Evolutionary conservation across 768 basidiomycete genomes (phyloP).

Genomic region (Phylloporus rhodoxanthus): DNA sequence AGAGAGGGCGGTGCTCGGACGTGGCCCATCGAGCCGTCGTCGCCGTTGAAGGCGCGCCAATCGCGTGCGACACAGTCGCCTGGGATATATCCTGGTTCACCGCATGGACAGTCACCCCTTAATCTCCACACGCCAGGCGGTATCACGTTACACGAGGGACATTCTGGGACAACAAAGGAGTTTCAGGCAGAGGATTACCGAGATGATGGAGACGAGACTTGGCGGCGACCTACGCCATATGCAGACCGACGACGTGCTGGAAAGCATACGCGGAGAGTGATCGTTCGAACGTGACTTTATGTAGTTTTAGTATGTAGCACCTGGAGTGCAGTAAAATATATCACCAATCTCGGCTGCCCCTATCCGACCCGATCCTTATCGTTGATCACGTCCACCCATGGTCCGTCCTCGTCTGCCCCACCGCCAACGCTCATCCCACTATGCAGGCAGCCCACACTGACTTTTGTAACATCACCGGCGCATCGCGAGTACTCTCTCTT

Average conservation of each 20-base stretch:
- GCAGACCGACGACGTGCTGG: slow-evolving; percentile 71
- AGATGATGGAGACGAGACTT: slow-evolving; percentile 59
- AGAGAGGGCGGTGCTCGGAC: slow-evolving; percentile 19
- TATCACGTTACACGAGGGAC: slow-evolving; percentile 33
- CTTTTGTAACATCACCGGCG: slow-evolving; percentile 63
- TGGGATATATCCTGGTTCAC: slow-evolving; percentile 26
- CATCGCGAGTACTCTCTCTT: slow-evolving; percentile 44
- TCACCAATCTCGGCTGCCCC: not conserved
- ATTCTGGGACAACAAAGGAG: slow-evolving; percentile 26
- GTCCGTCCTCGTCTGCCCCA: slow-evolving; percentile 13
- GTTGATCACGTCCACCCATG: slow-evolving; percentile 11
- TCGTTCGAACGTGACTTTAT: slow-evolving; percentile 43
- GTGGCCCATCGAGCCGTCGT: slow-evolving; percentile 23
- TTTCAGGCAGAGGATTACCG: slow-evolving; percentile 26
- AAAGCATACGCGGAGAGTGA: slow-evolving; percentile 72
- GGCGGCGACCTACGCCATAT: slow-evolving; percentile 68
- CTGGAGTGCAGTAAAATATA: slow-evolving; percentile 8
- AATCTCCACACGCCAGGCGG: slow-evolving; percentile 26
- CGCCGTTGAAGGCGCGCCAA: slow-evolving; percentile 30
- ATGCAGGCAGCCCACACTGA: slow-evolving; percentile 43
- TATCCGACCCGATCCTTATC: slow-evolving; percentile 7
- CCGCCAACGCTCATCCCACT: not conserved
- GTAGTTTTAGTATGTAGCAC: too few relatives aligned
- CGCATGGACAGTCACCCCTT: slow-evolving; percentile 29
- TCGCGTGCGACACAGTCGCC: slow-evolving; percentile 16